phyloP scores from a whole-genome alignment of 2,329 filamentous ascomycete species.

The Volutella citrinella region DNA sequence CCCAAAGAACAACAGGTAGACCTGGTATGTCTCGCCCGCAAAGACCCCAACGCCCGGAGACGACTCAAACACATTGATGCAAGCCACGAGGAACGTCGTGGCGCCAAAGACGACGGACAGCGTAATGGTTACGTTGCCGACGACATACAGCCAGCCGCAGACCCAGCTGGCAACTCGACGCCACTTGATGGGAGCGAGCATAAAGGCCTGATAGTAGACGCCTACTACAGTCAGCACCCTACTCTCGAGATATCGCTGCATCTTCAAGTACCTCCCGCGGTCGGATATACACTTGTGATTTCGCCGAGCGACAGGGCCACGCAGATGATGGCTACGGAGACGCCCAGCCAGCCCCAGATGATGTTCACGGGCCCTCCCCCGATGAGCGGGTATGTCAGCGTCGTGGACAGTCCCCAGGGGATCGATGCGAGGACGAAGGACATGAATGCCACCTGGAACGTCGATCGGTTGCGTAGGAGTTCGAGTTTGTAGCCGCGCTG shows the following conservation, averaged over 20 bases:
- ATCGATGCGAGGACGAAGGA: constrained; percentile 74
- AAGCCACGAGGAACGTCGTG: constrained; percentile 58
- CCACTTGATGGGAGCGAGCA: constrained; percentile 61
- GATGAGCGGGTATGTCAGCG: constrained; percentile 63
- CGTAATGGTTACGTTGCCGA: constrained; percentile 79
- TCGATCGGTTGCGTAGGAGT: constrained; percentile 62
- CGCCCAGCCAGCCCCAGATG: constrained; percentile 69
- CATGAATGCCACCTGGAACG: constrained; percentile 70
- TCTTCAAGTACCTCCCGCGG: constrained; percentile 55
- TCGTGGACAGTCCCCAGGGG: constrained; percentile 71
- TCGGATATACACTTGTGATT: constrained; percentile 73
- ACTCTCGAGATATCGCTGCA: background rate
- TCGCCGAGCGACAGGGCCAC: constrained; percentile 70
- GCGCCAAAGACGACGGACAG: constrained; percentile 82
- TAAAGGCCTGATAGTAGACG: constrained; percentile 77
- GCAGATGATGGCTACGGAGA: constrained; percentile 67
- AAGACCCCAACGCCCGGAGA: constrained; percentile 43
- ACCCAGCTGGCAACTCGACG: constrained; percentile 66
- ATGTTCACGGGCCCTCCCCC: constrained; percentile 67
- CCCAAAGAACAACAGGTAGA: constrained; percentile 68
- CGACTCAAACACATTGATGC: constrained; percentile 53
- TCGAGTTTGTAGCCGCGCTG: constrained; percentile 66
- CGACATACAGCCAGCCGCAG: constrained; percentile 72
- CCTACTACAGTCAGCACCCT: constrained; percentile 24
- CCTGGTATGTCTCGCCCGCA: constrained; percentile 56